Percentiles rank a stretch among this genome's conserved stretches.
Evolutionary conservation across 345 rosid genomes (phyloP).

Genomic region (Corymbia maculata): DNA sequence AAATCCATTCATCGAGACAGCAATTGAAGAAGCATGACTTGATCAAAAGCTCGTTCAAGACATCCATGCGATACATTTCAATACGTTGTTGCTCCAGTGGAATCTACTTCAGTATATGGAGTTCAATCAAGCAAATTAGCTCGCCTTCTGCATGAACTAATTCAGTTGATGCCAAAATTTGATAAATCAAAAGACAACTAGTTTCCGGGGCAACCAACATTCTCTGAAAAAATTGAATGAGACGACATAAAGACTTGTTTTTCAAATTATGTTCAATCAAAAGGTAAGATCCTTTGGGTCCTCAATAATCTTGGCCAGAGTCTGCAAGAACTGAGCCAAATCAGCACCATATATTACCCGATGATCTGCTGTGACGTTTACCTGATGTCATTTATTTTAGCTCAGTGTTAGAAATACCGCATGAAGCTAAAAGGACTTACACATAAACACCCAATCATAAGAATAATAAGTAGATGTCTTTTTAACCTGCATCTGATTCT

Average conservation of each 20-base stretch:
- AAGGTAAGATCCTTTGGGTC: conserved; percentile 84
- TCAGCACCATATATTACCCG: conserved; percentile 93
- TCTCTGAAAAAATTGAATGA: background rate
- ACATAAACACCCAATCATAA: background rate
- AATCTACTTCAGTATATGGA: background rate
- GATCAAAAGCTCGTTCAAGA: background rate
- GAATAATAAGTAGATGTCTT: background rate
- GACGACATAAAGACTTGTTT: background rate
- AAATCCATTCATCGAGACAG: background rate
- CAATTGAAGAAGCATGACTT: background rate
- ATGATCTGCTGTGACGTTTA: conserved; percentile 89
- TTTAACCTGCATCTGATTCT: conserved; percentile 93
- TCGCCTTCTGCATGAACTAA: background rate
- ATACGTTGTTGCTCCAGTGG: background rate
- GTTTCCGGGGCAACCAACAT: background rate
- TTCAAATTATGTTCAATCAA: conserved; percentile 10
- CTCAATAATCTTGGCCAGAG: conserved; percentile 74
- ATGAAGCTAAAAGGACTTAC: background rate
- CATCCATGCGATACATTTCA: background rate
- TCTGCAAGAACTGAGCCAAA: conserved; percentile 88
- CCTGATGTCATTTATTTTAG: conserved; percentile 27
- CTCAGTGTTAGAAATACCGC: background rate
- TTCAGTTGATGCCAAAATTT: background rate
- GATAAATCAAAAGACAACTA: background rate
- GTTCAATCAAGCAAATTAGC: background rate